These are phyloP conservation scores for Castanopsis chinensis DNA, from an alignment of 306 rosid genomes.

Conservation along the genomic window DNA sequence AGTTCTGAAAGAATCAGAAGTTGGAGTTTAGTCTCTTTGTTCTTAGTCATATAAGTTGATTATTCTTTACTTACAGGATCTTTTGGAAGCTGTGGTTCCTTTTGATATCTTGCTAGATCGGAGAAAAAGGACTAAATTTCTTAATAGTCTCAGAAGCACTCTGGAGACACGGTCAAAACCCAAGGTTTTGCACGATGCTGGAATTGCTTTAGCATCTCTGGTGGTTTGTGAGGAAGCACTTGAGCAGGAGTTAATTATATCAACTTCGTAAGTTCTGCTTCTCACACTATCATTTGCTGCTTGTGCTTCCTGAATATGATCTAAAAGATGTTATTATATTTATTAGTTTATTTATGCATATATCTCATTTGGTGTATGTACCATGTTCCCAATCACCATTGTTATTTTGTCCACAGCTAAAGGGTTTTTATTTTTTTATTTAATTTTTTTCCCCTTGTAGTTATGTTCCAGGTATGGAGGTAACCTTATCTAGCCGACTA, in stretches of 20 bases:
- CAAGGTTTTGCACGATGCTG: slow-evolving; percentile 83
- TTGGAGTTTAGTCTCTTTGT: not conserved
- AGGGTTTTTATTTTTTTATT: slow-evolving; percentile 6
- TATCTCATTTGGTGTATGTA: not conserved
- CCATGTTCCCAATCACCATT: not conserved
- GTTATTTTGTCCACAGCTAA: slow-evolving; percentile 2
- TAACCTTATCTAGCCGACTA: slow-evolving; percentile 81
- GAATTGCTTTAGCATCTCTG: slow-evolving; percentile 82
- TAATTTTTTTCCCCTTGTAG: slow-evolving; percentile 48
- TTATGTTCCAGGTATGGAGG: slow-evolving; percentile 98
- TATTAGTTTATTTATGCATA: not conserved
- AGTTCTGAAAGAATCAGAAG: not conserved
- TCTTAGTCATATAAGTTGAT: slow-evolving; percentile 2
- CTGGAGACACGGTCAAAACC: slow-evolving; percentile 48
- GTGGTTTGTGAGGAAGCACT: slow-evolving; percentile 90
- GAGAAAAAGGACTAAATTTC: slow-evolving; percentile 65
- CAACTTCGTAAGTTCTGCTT: slow-evolving; percentile 79
- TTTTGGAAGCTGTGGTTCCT: slow-evolving; percentile 90
- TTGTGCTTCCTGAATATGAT: slow-evolving; percentile 24
- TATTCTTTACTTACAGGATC: slow-evolving; percentile 63
- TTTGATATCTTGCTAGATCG: slow-evolving; percentile 84
- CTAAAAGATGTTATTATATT: not conserved
- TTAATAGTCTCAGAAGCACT: slow-evolving; percentile 48
- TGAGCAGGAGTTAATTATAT: slow-evolving; percentile 80
- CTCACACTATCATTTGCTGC: slow-evolving; percentile 20